A percentile compares a stretch with the other conserved stretches of the same genome.
phyloP scores from a whole-genome alignment of 345 rosid genomes.

The Bruguiera gymnorhiza region DNA sequence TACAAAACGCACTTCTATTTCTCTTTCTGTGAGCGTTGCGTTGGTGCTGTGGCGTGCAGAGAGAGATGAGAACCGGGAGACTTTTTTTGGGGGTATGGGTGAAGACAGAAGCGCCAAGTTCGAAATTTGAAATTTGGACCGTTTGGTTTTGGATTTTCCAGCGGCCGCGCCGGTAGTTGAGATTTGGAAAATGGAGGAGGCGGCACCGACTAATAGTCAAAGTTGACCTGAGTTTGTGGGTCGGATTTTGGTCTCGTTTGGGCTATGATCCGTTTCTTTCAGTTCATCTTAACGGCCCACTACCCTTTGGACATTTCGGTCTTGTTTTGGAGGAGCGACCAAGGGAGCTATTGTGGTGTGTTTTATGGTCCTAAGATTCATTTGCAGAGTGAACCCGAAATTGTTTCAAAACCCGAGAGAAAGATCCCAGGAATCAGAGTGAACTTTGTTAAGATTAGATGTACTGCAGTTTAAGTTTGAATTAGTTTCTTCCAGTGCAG shows the following conservation, averaged over 20 bases:
- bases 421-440: background rate
- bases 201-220: too few relatives aligned
- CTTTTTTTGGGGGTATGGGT: background rate
- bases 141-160: background rate
- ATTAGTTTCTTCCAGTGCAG: slow-evolving; percentile 11
- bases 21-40: background rate
- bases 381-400: background rate
- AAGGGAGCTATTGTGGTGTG: too few relatives aligned
- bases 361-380: too few relatives aligned
- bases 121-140: slow-evolving; percentile 52
- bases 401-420: background rate
- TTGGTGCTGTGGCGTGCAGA: background rate
- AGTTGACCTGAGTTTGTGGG: background rate
- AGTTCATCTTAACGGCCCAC: too few relatives aligned
- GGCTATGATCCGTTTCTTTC: too few relatives aligned
- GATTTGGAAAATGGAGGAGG: slow-evolving; percentile 1
- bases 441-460: background rate
- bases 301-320: too few relatives aligned
- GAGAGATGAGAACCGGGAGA: background rate
- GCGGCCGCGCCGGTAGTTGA: too few relatives aligned
- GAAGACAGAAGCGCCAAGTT: slow-evolving; percentile 40
- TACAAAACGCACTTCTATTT: background rate
- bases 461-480: background rate
- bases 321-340: too few relatives aligned
- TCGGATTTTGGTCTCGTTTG: background rate